These are phyloP conservation scores for Micractinium sp. DNA, from an alignment of 139 green algal genomes.

Conservation along the genomic window DNA sequence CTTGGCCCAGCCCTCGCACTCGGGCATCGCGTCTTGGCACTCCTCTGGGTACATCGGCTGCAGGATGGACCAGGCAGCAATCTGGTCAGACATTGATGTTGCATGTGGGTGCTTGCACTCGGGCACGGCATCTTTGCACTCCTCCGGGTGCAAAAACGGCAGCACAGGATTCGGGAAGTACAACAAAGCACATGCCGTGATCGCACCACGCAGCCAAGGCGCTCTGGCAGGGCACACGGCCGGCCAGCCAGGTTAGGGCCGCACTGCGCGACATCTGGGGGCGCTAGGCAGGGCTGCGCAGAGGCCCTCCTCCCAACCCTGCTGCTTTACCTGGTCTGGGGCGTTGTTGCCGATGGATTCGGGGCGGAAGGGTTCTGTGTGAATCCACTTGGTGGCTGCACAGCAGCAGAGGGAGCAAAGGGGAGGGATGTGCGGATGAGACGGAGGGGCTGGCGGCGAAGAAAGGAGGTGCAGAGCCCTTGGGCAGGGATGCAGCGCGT, in stretches of 20 bases:
- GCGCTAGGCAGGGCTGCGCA: too few species aligned
- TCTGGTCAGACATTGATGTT: too few species aligned
- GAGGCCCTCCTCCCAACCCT: too few species aligned
- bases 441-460: background rate
- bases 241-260: too few species aligned
- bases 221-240: too few species aligned
- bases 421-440: background rate
- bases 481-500: background rate
- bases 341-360: conserved; percentile 18
- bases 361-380: conserved; percentile 56
- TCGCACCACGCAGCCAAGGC: too few species aligned
- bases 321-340: background rate
- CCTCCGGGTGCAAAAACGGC: too few species aligned
- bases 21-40: conserved; percentile 27
- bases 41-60: conserved; percentile 30
- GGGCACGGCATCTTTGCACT: background rate
- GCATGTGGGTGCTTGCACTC: background rate
- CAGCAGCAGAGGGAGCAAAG: too few species aligned
- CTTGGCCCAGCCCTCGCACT: conserved; percentile 43
- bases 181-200: too few species aligned
- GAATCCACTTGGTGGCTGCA: conserved; percentile 80
- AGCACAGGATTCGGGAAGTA: too few species aligned
- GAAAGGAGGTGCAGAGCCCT: background rate
- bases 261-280: too few species aligned
- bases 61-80: background rate